Evolutionary conservation across 2,329 filamentous ascomycete genomes (phyloP), one percentile per base, ranked within the genome.

Genomic region (Neurospora sp.): DNA sequence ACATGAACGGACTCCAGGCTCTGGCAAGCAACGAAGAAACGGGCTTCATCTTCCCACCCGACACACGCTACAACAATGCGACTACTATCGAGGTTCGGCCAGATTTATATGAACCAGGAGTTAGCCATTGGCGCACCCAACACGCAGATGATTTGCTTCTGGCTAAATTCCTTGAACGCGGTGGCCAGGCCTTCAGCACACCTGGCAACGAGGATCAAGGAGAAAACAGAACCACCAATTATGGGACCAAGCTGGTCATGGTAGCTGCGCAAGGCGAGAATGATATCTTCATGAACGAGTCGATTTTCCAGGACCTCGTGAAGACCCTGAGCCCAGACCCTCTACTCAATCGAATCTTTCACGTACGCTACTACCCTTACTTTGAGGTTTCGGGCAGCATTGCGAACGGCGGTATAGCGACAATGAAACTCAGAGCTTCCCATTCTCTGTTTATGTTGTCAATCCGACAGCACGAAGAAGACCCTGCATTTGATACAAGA

Each of bases 201-300:
- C 19, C 43, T 6, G 8, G 2, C 1, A 12, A 52, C 43, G 43
- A 12, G 1, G n/a, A 5, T 23, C 43, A 52, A 23, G 43, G 4
- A 12, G 43, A 23, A 11, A 23, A 23, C 10, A 12, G 1, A 11
- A 4, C 3, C n/a, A 23, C 8, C 10, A 4, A 19, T 5, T 6
- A 5, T 12, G 43, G 43, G 10, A 52, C 19, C n/a, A 52, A 52
- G 8, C 19, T 52, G 3, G n/a, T 46, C 4, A 0, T 46, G 3
- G 8, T 46, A 46, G n/a, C 43, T 23, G 3, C 0, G 43, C 0
- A 12, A 23, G 2, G 0, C 4, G 1, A 5, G 8, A 23, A 46
- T 6, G 0, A 23, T 52, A 1, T 3, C 40, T 10, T 23, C 8
- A 52, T 12, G 43, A 23, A 23, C n/a, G 11, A 23, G 10, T 52